Base-by-base conservation (phyloP, 2,329 filamentous ascomycete genomes). In the Fusarium pilosicola region DNA sequence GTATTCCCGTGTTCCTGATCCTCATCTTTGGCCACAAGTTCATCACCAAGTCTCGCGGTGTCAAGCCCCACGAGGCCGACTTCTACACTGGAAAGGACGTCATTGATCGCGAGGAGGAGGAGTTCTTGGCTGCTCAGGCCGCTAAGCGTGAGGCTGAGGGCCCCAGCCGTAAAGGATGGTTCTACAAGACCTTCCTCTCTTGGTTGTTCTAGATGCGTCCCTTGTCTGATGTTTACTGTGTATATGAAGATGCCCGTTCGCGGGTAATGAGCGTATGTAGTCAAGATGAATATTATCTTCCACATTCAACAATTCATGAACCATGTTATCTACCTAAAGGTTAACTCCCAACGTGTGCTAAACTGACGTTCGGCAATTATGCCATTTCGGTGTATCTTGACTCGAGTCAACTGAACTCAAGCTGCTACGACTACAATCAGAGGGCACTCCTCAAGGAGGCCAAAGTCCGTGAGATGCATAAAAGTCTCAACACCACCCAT, bases 61-160 rank as follows among this genome's bases (percentile, higher is more conserved):
- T 93, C 59, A 84, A 85, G 70, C 84, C 92, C 1, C 82, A 87
- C 67, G 86, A 89, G 76, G 91, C 88, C 38, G 92, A 94, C 84
- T 88, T 94, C 70, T 94, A 88, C 84, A 88, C 88, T 1, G 93
- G 92, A 77, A 94, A 94, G 85, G 91, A 92, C 60, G 86, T 88
- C 68, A 92, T 94, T 73, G 92, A 94, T 81, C 86, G 89, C 14
- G 92, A 94, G 78, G 93, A 95, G 83, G 88, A 89, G 68, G 90
- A 89, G 71, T 94, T 92, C 82, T 76, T 93, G 62, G 91, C 82
- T 45, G 70, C 76, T 28, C 74, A 83, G 69, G 79, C 78, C 52
- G 74, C 78, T 13, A 76, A 78, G 44, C 70, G 71, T 36, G 80
- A 79, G 48, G 34, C 70, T 13, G 74, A 73, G 57, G 76, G 76